phyloP scores from a whole-genome alignment of 495 filamentous ascomycete genomes.

The Neurospora sp. region DNA sequence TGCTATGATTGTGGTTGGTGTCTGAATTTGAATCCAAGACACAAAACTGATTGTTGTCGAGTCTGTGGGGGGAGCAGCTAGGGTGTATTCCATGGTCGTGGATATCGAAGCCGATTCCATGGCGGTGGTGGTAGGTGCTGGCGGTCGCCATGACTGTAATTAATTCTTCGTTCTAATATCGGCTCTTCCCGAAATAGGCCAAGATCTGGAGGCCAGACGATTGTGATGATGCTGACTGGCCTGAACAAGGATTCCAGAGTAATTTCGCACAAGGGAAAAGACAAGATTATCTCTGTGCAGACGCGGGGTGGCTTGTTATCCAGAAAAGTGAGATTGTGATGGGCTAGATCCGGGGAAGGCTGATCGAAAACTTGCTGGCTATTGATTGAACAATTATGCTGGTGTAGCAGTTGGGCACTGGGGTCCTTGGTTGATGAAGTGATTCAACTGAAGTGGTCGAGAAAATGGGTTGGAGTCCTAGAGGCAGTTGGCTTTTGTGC shows the following conservation, averaged over 20 bases:
- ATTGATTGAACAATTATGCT: constrained; percentile 23
- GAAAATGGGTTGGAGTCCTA: background rate
- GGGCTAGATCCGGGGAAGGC: constrained; percentile 10
- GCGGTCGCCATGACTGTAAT: constrained; percentile 17
- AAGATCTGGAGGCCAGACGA: constrained; percentile 5
- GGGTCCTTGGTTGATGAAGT: background rate
- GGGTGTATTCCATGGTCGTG: constrained; percentile 7
- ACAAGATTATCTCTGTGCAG: background rate
- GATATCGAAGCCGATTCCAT: constrained; percentile 11
- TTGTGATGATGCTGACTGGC: background rate
- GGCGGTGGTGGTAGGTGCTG: constrained; percentile 4
- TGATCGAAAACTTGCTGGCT: constrained; percentile 14
- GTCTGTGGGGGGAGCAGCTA: constrained; percentile 7
- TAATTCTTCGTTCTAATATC: constrained; percentile 8
- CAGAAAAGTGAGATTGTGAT: constrained; percentile 1
- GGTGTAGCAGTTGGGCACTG: constrained; percentile 13
- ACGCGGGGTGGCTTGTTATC: background rate
- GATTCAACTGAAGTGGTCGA: background rate
- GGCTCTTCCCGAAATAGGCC: constrained; percentile 13
- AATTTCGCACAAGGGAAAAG: background rate
- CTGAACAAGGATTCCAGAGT: background rate
- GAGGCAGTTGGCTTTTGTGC: background rate
- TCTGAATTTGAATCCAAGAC: background rate
- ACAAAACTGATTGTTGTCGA: constrained; percentile 10
- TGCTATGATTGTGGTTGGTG: background rate